Evolutionary conservation across 2,329 filamentous ascomycete species (phyloP), one percentile per base, ranked within the genome.

Genomic region (Stagonosporopsis vannaccii): DNA sequence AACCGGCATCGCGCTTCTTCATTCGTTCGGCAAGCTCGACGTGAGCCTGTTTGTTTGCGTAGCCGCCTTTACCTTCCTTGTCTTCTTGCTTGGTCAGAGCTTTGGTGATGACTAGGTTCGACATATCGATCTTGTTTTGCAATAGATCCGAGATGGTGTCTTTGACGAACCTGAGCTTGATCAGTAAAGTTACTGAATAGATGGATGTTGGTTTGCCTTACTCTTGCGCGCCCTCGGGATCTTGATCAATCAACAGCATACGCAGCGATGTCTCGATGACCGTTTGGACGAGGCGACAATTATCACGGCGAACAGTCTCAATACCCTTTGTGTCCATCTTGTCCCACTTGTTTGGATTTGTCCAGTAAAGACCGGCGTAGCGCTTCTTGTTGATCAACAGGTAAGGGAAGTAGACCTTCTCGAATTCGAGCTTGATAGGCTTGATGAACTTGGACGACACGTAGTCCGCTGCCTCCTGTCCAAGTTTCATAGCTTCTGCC

Each of bases 241-340:
- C 92, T 65, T 87, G 89, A 64, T 99, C 93, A 60, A 99, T 97
- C 67, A 99, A 80, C 68, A 99, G 91, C 89, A 97, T 98, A 65
- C 92, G 86, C 62, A 99, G 79, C 20, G 97, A 94, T 52, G 95
- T 98, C 77, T 99, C 95, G 69, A 99, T 98, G 56, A 98, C 95
- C 3, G 90, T 97, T 77, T 98, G 94, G 15, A 98, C 95, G 57
- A 99, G 81, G 48, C 95, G 83, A 74, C 95, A 99, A 74, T 99
- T 99, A 76, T 99, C 95, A 83, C 95, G 85, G 65, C 95, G 89
- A 42, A 99, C 96, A 3, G 95, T 99, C 78, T 99, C 95, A 65
- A 99, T 98, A 83, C 95, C 95, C 77, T 99, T 99, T 58, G 92
- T 98, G 77, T 99, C 95, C 96, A 99, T 99, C 82, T 98, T 99